These are phyloP conservation scores for Fusarium nematophilum DNA, from an alignment of 2,329 filamentous ascomycete species.

Conservation along the genomic window DNA sequence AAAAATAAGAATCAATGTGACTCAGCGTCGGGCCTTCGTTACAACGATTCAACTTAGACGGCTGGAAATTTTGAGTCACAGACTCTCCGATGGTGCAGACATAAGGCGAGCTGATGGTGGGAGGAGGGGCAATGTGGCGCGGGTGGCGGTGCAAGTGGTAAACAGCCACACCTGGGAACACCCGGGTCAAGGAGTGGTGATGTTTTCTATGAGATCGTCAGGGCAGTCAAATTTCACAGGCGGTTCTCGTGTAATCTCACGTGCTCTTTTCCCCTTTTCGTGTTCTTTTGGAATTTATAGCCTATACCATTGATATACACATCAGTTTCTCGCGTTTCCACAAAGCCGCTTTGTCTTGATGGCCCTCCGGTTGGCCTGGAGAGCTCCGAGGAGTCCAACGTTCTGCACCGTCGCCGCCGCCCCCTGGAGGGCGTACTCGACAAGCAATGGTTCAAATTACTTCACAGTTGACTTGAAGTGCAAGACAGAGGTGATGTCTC, in stretches of 20 bases:
- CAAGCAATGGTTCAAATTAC: slow-evolving; percentile 18
- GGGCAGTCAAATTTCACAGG: background rate
- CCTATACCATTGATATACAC: background rate
- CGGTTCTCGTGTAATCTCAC: background rate
- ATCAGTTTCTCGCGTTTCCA: too few relatives aligned
- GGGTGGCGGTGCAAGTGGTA: slow-evolving; percentile 30
- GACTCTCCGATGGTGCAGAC: slow-evolving; percentile 22
- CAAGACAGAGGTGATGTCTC: slow-evolving; percentile 21
- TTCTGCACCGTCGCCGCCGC: slow-evolving; percentile 22
- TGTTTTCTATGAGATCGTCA: slow-evolving; percentile 11
- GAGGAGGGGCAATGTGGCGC: slow-evolving; percentile 33
- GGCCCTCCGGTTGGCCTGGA: slow-evolving; percentile 32
- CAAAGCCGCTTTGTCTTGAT: slow-evolving; percentile 27
- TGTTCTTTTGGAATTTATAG: background rate
- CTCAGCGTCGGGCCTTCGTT: slow-evolving; percentile 35
- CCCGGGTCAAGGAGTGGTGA: slow-evolving; percentile 1
- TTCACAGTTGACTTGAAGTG: slow-evolving; percentile 39
- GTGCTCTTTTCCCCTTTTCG: background rate
- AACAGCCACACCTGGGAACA: slow-evolving; percentile 30
- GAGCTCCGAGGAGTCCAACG: slow-evolving; percentile 34
- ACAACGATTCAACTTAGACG: slow-evolving; percentile 18
- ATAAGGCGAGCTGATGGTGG: slow-evolving; percentile 28
- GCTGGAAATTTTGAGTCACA: slow-evolving; percentile 43
- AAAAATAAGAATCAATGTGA: slow-evolving; percentile 28
- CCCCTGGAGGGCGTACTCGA: slow-evolving; percentile 39